A percentile compares a stretch with the other conserved stretches of the same genome.
Conservation (phyloP, 2,329 filamentous ascomycete genomes). For the Colletotrichum ledebouriae region DNA sequence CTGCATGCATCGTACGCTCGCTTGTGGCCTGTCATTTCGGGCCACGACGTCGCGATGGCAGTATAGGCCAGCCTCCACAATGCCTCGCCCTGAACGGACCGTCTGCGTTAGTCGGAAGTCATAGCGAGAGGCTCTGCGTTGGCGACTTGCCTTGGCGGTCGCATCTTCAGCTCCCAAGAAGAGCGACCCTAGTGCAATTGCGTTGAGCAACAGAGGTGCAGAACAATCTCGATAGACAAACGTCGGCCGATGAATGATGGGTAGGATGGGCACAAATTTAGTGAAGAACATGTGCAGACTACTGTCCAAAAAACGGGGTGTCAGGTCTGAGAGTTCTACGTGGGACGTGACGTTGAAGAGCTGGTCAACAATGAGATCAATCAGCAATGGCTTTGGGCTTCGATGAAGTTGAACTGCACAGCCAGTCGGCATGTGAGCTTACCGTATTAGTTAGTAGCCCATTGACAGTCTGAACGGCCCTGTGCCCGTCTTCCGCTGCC, state of each 20-base stretch:
- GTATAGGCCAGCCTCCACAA: constrained; percentile 18
- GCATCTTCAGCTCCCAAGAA: constrained; percentile 16
- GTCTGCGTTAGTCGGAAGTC: too few relatives aligned
- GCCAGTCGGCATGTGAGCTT: neutral
- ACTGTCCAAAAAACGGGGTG: constrained; percentile 20
- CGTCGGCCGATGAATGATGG: constrained; percentile 15
- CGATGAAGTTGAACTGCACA: too few relatives aligned
- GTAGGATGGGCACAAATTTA: constrained; percentile 18
- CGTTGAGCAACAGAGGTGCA: constrained; percentile 11
- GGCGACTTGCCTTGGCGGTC: neutral
- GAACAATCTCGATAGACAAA: constrained; percentile 24
- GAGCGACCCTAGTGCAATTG: constrained; percentile 15
- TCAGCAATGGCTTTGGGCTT: neutral
- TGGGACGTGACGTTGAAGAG: constrained; percentile 26
- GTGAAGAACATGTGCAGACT: constrained; percentile 27
- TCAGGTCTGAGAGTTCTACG: constrained; percentile 17
- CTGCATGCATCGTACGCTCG: constrained; percentile 9
- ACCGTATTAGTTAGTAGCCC: constrained; percentile 26
- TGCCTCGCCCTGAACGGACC: constrained; percentile 1
- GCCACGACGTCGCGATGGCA: constrained; percentile 10
- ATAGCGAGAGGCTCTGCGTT: neutral
- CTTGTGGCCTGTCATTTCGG: constrained; percentile 14
- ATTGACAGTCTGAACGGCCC: constrained; percentile 24
- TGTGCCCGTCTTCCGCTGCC: constrained; percentile 5
- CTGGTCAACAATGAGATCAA: neutral